Percentiles rank a stretch among this genome's conserved stretches.
phyloP scores from a whole-genome alignment of 169 alveolate species.

The Babesia sp. region DNA sequence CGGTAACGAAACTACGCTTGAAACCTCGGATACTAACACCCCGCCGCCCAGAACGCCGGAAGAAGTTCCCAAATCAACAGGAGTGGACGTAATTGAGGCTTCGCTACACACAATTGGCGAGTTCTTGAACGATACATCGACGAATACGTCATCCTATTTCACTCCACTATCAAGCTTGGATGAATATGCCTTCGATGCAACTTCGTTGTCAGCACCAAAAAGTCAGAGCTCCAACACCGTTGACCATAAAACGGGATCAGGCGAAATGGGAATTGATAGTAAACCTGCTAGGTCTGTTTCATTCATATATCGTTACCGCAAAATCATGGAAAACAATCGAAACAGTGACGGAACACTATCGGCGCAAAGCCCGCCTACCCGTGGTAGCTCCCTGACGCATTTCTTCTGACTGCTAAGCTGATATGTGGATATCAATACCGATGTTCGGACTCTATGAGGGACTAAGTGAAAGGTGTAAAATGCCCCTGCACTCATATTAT shows the following conservation, averaged over 20 bases:
- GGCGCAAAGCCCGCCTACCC: neutral
- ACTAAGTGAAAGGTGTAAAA: too few species aligned
- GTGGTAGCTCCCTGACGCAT: slow-evolving; percentile 6
- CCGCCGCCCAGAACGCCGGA: neutral
- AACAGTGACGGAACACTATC: neutral
- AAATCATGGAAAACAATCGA: slow-evolving; percentile 23
- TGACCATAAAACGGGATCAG: neutral
- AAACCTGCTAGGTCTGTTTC: slow-evolving; percentile 16
- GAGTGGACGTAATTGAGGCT: neutral
- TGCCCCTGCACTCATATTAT: too few species aligned
- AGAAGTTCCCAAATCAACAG: neutral
- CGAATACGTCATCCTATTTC: neutral
- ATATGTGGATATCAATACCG: too few species aligned
- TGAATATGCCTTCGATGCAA: slow-evolving; percentile 13
- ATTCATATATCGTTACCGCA: slow-evolving; percentile 34
- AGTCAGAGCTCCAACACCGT: neutral
- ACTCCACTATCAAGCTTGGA: neutral
- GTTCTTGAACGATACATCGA: neutral
- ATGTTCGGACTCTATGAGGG: too few species aligned
- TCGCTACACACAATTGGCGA: neutral
- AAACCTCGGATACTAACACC: neutral
- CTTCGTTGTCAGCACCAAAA: neutral
- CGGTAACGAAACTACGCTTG: neutral
- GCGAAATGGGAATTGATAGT: neutral
- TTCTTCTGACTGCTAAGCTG: too few species aligned